phyloP scores from a whole-genome alignment of 306 rosid species.

The Prunus davidiana region DNA sequence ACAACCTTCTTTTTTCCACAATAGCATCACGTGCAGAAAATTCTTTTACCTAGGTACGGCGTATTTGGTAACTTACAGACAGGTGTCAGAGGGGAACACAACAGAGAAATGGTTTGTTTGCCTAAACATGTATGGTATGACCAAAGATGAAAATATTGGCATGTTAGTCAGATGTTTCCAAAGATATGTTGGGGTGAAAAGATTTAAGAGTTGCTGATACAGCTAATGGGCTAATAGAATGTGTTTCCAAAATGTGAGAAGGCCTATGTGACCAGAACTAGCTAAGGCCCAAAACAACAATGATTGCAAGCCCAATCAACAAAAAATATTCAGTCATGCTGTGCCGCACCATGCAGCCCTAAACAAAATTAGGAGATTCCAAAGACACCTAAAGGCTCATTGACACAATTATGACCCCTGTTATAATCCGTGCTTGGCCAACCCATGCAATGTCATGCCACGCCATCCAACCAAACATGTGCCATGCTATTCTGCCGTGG shows the following conservation, averaged over 20 bases:
- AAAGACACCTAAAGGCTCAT: neutral
- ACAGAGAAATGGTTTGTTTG: neutral
- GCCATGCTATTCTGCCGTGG: neutral
- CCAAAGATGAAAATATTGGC: neutral
- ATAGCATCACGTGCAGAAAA: neutral
- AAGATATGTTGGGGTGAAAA: neutral
- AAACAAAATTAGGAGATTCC: neutral
- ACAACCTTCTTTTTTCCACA: neutral
- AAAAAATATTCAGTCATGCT: neutral
- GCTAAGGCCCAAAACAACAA: neutral
- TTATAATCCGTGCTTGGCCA: neutral
- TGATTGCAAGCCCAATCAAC: neutral
- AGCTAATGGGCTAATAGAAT: neutral
- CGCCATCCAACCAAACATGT: neutral
- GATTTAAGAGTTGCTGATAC: neutral
- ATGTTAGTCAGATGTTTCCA: neutral
- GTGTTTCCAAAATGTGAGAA: neutral
- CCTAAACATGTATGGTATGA: neutral
- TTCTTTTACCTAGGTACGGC: neutral
- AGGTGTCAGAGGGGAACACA: neutral
- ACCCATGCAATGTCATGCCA: neutral
- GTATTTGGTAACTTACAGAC: neutral
- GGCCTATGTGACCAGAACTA: neutral
- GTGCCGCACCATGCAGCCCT: neutral
- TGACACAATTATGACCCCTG: neutral